Conservation (phyloP, 805 yeast genomes). For the Metschnikowia santaceciliae region DNA sequence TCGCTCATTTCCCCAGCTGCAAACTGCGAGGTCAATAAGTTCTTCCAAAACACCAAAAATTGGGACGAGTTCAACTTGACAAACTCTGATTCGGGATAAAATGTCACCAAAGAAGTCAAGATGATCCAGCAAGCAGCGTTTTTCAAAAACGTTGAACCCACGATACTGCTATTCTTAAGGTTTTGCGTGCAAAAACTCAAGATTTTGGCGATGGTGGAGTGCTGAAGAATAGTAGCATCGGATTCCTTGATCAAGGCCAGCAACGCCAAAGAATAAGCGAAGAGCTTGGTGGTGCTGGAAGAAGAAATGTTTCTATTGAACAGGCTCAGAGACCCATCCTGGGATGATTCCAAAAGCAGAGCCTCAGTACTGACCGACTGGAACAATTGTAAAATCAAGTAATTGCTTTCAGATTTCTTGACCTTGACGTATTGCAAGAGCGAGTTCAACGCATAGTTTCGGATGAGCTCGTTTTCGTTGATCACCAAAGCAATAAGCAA, state of each 20-base stretch:
- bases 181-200: constrained; percentile 45
- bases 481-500: constrained; percentile 29
- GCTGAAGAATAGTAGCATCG: constrained; percentile 31
- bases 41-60: constrained; percentile 42
- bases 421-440: constrained; percentile 27
- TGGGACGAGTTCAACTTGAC: constrained; percentile 43
- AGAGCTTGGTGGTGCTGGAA: constrained; percentile 20
- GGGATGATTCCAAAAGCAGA: constrained; percentile 6
- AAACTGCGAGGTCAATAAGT: constrained; percentile 40
- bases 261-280: constrained; percentile 34
- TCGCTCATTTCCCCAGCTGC: constrained; percentile 21
- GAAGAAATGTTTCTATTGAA: constrained; percentile 20
- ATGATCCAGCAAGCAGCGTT: constrained; percentile 40
- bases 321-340: constrained; percentile 2
- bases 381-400: constrained; percentile 30
- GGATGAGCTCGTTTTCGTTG: constrained; percentile 30
- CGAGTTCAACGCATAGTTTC: constrained; percentile 33
- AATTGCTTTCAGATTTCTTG: constrained; percentile 35
- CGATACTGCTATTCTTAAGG: constrained; percentile 33
- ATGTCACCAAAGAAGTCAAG: constrained; percentile 37
- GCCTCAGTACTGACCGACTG: constrained; percentile 28
- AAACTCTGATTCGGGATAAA: constrained; percentile 39
- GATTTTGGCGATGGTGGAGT: constrained; percentile 37
- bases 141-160: constrained; percentile 20
- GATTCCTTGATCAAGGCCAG: constrained; percentile 35